Evolutionary conservation across 2,329 filamentous ascomycete species (phyloP).

Genomic region (Chaetomiaceae sp.): DNA sequence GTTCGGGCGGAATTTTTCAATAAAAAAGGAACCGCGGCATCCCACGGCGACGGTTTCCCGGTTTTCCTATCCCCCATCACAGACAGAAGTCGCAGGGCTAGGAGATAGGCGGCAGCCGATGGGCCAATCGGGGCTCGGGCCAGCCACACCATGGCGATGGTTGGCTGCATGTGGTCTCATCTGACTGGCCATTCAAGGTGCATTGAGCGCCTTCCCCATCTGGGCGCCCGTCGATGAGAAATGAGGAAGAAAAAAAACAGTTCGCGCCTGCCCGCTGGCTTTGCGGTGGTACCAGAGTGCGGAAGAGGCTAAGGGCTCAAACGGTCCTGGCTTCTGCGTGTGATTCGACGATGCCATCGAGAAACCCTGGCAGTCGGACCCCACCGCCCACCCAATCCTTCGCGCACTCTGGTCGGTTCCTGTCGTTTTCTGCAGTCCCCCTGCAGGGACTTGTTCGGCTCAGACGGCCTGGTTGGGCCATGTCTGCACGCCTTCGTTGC

Average conservation of each 20-base stretch:
- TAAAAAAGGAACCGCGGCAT: background rate
- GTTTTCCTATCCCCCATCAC: background rate
- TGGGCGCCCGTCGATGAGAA: too few relatives aligned
- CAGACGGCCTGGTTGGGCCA: background rate
- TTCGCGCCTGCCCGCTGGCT: background rate
- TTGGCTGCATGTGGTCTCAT: background rate
- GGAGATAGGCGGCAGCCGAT: background rate
- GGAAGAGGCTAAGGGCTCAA: too few relatives aligned
- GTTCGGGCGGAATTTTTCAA: background rate
- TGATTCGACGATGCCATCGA: background rate
- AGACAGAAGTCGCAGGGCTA: background rate
- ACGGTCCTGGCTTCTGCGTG: too few relatives aligned
- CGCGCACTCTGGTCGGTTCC: background rate
- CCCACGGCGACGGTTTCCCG: background rate
- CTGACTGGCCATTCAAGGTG: background rate
- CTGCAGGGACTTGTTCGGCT: constrained; percentile 6
- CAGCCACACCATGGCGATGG: background rate
- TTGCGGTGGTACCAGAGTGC: too few relatives aligned
- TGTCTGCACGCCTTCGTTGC: background rate
- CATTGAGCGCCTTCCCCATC: background rate
- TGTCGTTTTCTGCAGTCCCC: background rate
- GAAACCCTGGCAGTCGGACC: too few relatives aligned
- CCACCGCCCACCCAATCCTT: background rate
- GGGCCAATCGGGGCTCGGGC: background rate
- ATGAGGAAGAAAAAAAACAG: background rate